Conservation (phyloP, 2,329 filamentous ascomycete species). For the Huntiella moniliformis region DNA sequence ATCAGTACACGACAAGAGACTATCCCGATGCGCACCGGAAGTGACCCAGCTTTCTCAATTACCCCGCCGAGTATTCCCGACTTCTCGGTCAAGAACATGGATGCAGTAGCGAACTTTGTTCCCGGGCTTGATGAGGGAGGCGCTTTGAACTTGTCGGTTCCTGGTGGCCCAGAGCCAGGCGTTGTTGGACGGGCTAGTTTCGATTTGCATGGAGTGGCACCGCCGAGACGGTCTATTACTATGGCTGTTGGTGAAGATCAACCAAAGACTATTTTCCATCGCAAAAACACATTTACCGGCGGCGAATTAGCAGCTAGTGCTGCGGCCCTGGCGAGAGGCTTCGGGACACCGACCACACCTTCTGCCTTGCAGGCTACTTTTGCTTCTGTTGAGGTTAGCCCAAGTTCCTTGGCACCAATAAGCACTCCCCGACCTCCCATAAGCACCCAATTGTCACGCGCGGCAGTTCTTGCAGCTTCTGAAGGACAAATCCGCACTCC, state of each 20-base stretch:
- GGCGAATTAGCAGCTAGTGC: not conserved
- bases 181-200: conserved; percentile 41
- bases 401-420: conserved; percentile 55
- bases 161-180: too few relatives aligned
- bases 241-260: conserved; percentile 20
- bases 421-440: conserved; percentile 72
- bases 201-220: conserved; percentile 36
- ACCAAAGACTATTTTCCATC: conserved; percentile 64
- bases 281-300: conserved; percentile 48
- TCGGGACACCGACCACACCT: conserved; percentile 1
- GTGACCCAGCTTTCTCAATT: conserved; percentile 75
- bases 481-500: conserved; percentile 51
- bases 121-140: too few relatives aligned
- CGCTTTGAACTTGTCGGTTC: too few relatives aligned
- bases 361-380: not conserved
- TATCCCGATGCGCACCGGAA: conserved; percentile 26
- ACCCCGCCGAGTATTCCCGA: conserved; percentile 74
- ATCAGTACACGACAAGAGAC: conserved; percentile 38
- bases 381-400: conserved; percentile 23
- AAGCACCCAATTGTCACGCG: conserved; percentile 69
- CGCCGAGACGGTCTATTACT: conserved; percentile 37
- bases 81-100: conserved; percentile 64
- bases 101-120: conserved; percentile 30
- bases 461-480: conserved; percentile 61
- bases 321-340: conserved; percentile 21